Percentiles rank a stretch among this genome's conserved stretches.
phyloP scores from a whole-genome alignment of 106 monocot genomes.

The Xerophyta viscosa region DNA sequence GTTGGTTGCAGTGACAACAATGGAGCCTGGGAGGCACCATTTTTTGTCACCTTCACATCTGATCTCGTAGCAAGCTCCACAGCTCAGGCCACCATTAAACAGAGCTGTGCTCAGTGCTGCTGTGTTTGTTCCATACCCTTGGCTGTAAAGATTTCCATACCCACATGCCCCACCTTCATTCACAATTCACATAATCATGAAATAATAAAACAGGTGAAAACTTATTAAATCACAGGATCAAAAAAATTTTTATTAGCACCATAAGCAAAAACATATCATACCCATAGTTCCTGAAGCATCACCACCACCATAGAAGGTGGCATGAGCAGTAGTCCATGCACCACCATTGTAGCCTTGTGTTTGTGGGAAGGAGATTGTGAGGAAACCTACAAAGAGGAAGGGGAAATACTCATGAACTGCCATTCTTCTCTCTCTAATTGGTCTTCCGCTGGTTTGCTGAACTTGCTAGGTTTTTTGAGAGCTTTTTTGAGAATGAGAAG shows the following conservation, averaged over 20 bases:
- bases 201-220: too few species aligned
- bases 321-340: slow-evolving; percentile 31
- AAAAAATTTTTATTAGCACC: too few species aligned
- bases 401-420: too few species aligned
- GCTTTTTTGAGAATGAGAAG: not conserved
- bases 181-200: not conserved
- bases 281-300: slow-evolving; percentile 63
- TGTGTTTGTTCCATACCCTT: slow-evolving; percentile 46
- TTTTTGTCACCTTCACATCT: slow-evolving; percentile 21
- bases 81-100: slow-evolving; percentile 45
- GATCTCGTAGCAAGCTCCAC: slow-evolving; percentile 50
- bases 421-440: slow-evolving; percentile 9
- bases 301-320: slow-evolving; percentile 51
- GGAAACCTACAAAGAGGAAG: not conserved
- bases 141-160: slow-evolving; percentile 54
- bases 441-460: too few species aligned
- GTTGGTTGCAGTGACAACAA: slow-evolving; percentile 72
- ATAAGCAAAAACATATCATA: too few species aligned
- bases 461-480: too few species aligned
- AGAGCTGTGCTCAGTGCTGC: slow-evolving; percentile 56
- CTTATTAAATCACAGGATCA: too few species aligned
- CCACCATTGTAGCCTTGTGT: slow-evolving; percentile 12
- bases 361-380: not conserved
- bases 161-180: slow-evolving; percentile 66
- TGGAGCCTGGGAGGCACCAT: slow-evolving; percentile 42